These are phyloP conservation scores for Starmerella stellata DNA, from an alignment of 805 yeast genomes.

Conservation along the genomic window DNA sequence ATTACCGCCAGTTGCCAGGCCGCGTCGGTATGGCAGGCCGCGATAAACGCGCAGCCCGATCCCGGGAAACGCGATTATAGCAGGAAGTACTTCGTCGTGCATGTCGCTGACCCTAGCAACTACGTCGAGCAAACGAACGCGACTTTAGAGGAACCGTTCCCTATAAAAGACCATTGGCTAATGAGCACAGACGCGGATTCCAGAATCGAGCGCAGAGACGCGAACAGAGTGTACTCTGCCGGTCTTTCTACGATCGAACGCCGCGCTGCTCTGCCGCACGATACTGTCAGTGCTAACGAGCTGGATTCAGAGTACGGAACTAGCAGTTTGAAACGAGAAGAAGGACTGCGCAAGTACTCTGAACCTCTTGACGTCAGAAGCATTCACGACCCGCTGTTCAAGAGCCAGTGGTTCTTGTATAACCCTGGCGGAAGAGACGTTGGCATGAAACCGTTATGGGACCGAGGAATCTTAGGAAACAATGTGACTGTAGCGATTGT, in stretches of 20 bases:
- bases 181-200: slow-evolving; percentile 8
- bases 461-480: slow-evolving; percentile 56
- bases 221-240: slow-evolving; percentile 2
- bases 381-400: slow-evolving; percentile 71
- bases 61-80: slow-evolving; percentile 13
- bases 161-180: slow-evolving; percentile 18
- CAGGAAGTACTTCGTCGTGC: slow-evolving; percentile 14
- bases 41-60: slow-evolving; percentile 11
- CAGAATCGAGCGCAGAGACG: background rate
- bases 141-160: slow-evolving; percentile 17
- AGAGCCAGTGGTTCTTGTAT: slow-evolving; percentile 79
- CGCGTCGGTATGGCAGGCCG: slow-evolving; percentile 11
- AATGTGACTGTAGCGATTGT: slow-evolving; percentile 76
- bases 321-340: background rate
- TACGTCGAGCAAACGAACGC: slow-evolving; percentile 5
- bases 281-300: background rate
- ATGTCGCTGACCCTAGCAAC: slow-evolving; percentile 8
- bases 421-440: slow-evolving; percentile 63
- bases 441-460: slow-evolving; percentile 76
- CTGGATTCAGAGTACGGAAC: background rate
- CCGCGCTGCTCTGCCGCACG: slow-evolving; percentile 11
- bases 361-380: slow-evolving; percentile 3
- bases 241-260: slow-evolving; percentile 3
- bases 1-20: background rate
- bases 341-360: too few species aligned